Percentiles rank a stretch among this genome's conserved stretches.
Conservation (phyloP, 331 rosid genomes). For the Ulmus americana region DNA sequence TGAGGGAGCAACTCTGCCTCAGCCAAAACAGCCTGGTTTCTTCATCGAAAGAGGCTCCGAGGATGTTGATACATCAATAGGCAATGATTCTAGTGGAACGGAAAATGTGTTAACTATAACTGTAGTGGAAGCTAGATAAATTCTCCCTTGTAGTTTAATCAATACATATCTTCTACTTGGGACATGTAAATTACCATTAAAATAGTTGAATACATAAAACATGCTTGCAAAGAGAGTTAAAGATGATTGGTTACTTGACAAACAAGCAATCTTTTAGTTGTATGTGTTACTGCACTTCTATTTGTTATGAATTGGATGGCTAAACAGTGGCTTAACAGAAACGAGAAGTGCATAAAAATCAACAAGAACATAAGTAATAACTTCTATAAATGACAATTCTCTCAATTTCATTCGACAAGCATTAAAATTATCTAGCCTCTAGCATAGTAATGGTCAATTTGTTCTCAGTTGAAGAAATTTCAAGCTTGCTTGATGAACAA, state of each 20-base stretch:
- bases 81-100: neutral
- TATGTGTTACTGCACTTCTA: too few relatives aligned
- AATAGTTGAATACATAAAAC: too few relatives aligned
- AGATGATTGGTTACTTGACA: too few relatives aligned
- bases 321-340: too few relatives aligned
- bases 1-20: conserved; percentile 16
- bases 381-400: too few relatives aligned
- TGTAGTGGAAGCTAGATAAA: conserved; percentile 1
- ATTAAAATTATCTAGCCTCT: conserved; percentile 12
- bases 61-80: neutral
- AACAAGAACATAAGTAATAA: neutral
- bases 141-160: neutral
- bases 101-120: conserved; percentile 9
- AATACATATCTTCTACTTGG: too few relatives aligned
- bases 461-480: conserved; percentile 6
- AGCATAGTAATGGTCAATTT: conserved; percentile 13
- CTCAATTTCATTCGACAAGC: neutral
- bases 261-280: too few relatives aligned
- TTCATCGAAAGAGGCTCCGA: conserved; percentile 18
- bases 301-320: too few relatives aligned
- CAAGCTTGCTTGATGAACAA: conserved; percentile 2
- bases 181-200: too few relatives aligned
- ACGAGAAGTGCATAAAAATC: too few relatives aligned
- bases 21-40: conserved; percentile 22
- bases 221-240: too few relatives aligned